Conservation (phyloP, 2,329 filamentous ascomycete genomes). For the Purpureocillium lavendulum region DNA sequence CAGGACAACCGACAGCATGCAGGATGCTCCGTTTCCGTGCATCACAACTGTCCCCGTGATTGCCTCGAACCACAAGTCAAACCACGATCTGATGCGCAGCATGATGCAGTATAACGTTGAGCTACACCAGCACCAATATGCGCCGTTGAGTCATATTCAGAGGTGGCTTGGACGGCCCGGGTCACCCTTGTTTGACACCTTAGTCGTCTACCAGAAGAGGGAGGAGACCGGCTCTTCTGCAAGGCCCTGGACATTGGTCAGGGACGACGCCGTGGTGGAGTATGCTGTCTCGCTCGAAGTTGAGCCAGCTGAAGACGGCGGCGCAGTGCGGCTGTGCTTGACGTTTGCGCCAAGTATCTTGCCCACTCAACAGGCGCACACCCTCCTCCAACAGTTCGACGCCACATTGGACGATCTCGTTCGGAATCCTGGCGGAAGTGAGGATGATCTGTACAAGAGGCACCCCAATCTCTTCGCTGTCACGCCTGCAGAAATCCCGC, state of each 20-base stretch:
- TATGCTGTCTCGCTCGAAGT: conserved; percentile 78
- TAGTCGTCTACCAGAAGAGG: conserved; percentile 73
- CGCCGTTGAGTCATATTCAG: conserved; percentile 64
- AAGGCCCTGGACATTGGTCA: conserved; percentile 48
- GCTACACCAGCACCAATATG: conserved; percentile 63
- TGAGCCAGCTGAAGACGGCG: conserved; percentile 41
- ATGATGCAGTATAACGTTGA: conserved; percentile 59
- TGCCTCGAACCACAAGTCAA: conserved; percentile 44
- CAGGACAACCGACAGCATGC: conserved; percentile 52
- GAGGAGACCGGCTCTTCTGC: conserved; percentile 13
- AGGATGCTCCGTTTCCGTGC: conserved; percentile 62
- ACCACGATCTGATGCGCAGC: conserved; percentile 46
- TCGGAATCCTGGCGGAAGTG: conserved; percentile 31
- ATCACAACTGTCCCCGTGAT: conserved; percentile 73
- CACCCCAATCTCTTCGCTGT: conserved; percentile 50
- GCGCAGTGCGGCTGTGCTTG: conserved; percentile 51
- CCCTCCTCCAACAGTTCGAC: conserved; percentile 68
- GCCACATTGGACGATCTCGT: conserved; percentile 53
- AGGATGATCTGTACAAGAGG: conserved; percentile 26
- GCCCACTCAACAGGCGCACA: conserved; percentile 56
- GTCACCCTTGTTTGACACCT: conserved; percentile 68
- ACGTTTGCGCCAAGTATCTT: conserved; percentile 58
- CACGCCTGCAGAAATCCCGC: conserved; percentile 48
- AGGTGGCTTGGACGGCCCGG: conserved; percentile 59
- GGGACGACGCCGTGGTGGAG: conserved; percentile 64